Conservation (phyloP, 148 eudicot genomes). For the Rhododendron ovatum region DNA sequence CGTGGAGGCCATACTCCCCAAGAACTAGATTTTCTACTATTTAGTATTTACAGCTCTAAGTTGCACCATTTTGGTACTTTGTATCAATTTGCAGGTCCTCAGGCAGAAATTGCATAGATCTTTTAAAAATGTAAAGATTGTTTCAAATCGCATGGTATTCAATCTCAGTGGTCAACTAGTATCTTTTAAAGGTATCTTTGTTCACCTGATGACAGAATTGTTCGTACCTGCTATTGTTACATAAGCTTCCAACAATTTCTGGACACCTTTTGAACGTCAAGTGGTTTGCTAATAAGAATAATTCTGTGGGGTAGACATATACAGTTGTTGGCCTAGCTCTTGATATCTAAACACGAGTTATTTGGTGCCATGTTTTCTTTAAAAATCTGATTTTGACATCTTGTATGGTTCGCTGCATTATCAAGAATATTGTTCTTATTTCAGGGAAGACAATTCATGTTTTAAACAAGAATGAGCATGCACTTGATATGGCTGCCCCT, state of each 20-base stretch:
- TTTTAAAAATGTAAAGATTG: conserved; percentile 74
- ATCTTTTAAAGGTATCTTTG: conserved; percentile 66
- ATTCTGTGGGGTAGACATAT: background rate
- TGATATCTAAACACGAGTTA: background rate
- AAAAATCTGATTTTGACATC: background rate
- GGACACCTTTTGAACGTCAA: background rate
- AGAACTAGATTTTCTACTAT: conserved; percentile 2
- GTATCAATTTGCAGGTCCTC: conserved; percentile 53
- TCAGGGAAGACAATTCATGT: conserved; percentile 94
- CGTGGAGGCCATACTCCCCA: background rate
- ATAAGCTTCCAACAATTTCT: background rate
- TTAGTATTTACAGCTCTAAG: background rate
- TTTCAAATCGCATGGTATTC: conserved; percentile 88
- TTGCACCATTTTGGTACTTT: background rate
- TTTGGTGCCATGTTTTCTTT: background rate
- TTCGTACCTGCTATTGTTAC: background rate
- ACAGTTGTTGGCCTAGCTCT: background rate
- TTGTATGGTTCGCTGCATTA: background rate
- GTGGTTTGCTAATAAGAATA: background rate
- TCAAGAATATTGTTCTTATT: conserved; percentile 12
- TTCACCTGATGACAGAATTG: background rate
- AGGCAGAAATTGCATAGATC: conserved; percentile 72
- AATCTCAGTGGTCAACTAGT: conserved; percentile 56
- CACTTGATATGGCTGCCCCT: conserved; percentile 94
- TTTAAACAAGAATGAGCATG: conserved; percentile 91